Conservation (phyloP, 768 basidiomycete genomes). For the Trametes coccinea region DNA sequence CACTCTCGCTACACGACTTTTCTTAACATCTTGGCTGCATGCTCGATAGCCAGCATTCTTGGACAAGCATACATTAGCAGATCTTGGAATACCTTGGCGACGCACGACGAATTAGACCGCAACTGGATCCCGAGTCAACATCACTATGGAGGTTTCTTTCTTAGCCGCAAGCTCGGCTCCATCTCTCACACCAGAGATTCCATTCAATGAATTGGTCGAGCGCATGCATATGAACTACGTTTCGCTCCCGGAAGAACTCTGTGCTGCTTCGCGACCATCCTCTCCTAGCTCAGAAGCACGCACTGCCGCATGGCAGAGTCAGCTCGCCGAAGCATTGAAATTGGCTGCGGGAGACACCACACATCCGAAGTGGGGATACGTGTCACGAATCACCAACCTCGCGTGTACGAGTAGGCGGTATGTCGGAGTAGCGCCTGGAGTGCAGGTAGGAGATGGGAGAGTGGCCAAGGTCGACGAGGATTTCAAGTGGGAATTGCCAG, state of each 20-base stretch:
- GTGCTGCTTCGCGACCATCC: constrained; percentile 37
- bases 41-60: no score
- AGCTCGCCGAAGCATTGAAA: constrained; percentile 38
- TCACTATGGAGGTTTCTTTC: constrained; percentile 2
- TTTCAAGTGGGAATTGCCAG: constrained; percentile 41
- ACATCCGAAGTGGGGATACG: constrained; percentile 48
- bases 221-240: constrained; percentile 1
- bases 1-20: no score
- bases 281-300: constrained; percentile 36
- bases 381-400: constrained; percentile 42
- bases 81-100: no score
- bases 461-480: constrained; percentile 27
- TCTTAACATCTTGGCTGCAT: no score
- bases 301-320: constrained; percentile 34
- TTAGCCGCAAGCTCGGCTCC: neutral
- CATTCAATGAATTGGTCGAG: constrained; percentile 1
- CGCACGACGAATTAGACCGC: neutral
- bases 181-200: neutral
- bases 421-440: constrained; percentile 28
- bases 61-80: no score
- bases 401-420: constrained; percentile 40
- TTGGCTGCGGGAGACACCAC: constrained; percentile 41
- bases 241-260: constrained; percentile 31
- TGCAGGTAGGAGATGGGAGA: constrained; percentile 27
- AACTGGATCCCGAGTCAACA: neutral